phyloP scores from a whole-genome alignment of 345 rosid species.

The Boechera retrofracta region DNA sequence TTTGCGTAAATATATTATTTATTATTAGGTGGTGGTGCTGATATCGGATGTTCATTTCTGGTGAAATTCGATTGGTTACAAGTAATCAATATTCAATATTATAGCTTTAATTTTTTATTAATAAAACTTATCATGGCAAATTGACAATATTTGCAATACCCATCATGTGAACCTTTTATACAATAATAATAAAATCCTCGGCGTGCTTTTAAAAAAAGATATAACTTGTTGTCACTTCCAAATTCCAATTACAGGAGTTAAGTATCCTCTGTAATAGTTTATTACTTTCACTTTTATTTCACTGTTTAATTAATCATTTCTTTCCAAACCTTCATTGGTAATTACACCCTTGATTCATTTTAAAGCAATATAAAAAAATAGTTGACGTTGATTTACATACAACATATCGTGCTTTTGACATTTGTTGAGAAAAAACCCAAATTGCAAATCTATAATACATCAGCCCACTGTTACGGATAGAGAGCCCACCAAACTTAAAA shows the following conservation, averaged over 20 bases:
- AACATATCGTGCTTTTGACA: background rate
- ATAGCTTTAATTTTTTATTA: background rate
- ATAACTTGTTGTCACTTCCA: conserved; percentile 30
- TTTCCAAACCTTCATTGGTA: conserved; percentile 16
- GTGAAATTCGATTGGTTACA: conserved; percentile 28
- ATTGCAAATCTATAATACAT: background rate
- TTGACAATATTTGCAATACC: conserved; percentile 39
- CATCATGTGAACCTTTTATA: conserved; percentile 37
- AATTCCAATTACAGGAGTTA: conserved; percentile 21
- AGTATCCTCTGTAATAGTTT: background rate
- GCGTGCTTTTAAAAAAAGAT: conserved; percentile 33
- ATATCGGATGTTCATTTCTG: conserved; percentile 33
- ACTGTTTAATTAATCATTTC: background rate
- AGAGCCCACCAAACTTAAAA: too few species aligned
- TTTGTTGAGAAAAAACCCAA: background rate
- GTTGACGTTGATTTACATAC: background rate
- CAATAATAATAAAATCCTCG: conserved; percentile 12
- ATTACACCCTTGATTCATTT: background rate
- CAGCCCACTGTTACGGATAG: background rate
- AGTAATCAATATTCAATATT: conserved; percentile 7
- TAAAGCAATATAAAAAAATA: background rate
- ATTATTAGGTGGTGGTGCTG: conserved; percentile 30
- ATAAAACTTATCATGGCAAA: conserved; percentile 30
- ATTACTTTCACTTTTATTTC: background rate
- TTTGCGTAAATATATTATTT: background rate